Conservation (phyloP, 2,329 filamentous ascomycete species). For the Eutypa lata region DNA sequence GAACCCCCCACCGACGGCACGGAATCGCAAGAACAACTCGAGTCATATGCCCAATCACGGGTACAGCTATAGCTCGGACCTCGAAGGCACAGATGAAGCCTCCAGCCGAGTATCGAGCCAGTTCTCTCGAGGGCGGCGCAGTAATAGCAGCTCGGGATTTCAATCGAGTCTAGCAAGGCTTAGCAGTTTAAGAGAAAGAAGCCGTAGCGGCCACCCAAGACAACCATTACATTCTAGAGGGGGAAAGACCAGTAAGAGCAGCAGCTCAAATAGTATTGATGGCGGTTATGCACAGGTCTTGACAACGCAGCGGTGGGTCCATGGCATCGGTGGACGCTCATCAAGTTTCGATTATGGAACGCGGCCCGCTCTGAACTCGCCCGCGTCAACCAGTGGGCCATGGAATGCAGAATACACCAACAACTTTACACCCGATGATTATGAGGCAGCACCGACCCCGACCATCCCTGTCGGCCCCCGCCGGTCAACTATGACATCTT, state of each 20-base stretch:
- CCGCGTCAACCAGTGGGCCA: slow-evolving; percentile 17
- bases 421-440: slow-evolving; percentile 53
- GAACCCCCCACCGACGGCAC: neutral
- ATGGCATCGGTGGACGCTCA: slow-evolving; percentile 54
- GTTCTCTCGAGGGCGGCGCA: slow-evolving; percentile 60
- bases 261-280: slow-evolving; percentile 65
- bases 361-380: slow-evolving; percentile 29
- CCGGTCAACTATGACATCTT: slow-evolving; percentile 29
- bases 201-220: slow-evolving; percentile 36
- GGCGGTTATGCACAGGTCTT: slow-evolving; percentile 57
- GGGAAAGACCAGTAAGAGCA: slow-evolving; percentile 69
- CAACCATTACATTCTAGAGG: slow-evolving; percentile 51
- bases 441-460: slow-evolving; percentile 82
- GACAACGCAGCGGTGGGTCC: slow-evolving; percentile 57
- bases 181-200: slow-evolving; percentile 57
- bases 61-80: slow-evolving; percentile 61
- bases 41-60: slow-evolving; percentile 34
- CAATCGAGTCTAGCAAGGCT: slow-evolving; percentile 57
- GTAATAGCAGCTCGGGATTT: slow-evolving; percentile 77
- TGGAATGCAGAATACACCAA: slow-evolving; percentile 50
- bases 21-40: slow-evolving; percentile 18
- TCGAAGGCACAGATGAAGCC: slow-evolving; percentile 52
- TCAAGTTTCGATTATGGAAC: slow-evolving; percentile 73
- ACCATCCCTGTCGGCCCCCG: slow-evolving; percentile 79
- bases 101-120: slow-evolving; percentile 51